Base-by-base conservation (phyloP, 2,329 filamentous ascomycete species). In the Neopestalotiopsis rosae region DNA sequence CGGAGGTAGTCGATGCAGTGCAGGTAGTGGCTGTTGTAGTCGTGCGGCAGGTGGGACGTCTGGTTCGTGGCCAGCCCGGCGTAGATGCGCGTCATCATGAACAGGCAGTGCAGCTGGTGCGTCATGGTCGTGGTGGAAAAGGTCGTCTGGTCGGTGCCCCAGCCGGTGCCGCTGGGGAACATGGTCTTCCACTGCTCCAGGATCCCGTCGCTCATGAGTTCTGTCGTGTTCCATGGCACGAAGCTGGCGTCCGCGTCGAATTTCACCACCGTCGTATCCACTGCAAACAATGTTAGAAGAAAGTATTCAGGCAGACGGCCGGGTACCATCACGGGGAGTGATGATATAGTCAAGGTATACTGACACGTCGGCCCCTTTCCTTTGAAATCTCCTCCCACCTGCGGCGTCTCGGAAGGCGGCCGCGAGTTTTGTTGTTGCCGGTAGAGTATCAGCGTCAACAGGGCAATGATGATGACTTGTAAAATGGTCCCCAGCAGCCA, bases 81-180 rank as follows among this genome's bases (percentile, higher is more conserved):
- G 70, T 77, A 81, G 62, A 80, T 79, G 13, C 74, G 72, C 3
- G 74, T 78, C 74, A 80, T 80, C 76, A 79, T 79, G 70, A 78
- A 77, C 76, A 80, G 70, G 69, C 79, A 81, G 73, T 81, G 79
- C 64, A 81, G 73, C 69, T 80, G 77, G 70, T 81, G 79, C 1
- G 79, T 81, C 65, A 80, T 74, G 5, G 79, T 79, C 2, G 79
- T 80, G 52, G 79, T 80, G 68, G 79, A 81, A 67, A 80, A 79
- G 7, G 78, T 78, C 74, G 78, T 77, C 72, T 75, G 78, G n/a
- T 79, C 74, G 67, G 61, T 64, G 38, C 78, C 78, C 72, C 78
- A 81, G 62, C 80, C 79, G 69, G 81, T 79, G 66, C 80, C 80
- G 42, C 72, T 69, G 5, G 80, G 80, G 76, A 81, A 78, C 24